Base-by-base conservation (phyloP, 495 filamentous ascomycete species). In the Darksidea phi region DNA sequence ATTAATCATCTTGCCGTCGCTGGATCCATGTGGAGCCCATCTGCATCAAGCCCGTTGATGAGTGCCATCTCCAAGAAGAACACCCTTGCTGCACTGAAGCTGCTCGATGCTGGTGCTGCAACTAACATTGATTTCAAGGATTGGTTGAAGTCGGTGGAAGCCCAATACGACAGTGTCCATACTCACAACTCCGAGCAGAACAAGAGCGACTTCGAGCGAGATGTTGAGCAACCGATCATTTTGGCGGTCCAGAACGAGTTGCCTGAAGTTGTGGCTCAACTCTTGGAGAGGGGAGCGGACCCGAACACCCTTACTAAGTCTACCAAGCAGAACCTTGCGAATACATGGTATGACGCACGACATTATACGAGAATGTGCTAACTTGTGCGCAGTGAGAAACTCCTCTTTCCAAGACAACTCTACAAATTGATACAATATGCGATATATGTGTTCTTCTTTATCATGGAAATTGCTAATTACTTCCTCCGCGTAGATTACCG, bases 201-300 rank as follows among this genome's bases (percentile, higher is more conserved):
- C 43, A 57, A 78, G 46, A 63, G 67, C 0, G 25, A 47, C 0
- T 84, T 79, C 66, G 48, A 75, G 0, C 18, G 65, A 8, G 53
- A 54, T 13, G 54, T 76, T 0, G 70, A 77, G 23, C 87, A 90
- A 67, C 87, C 87, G 0, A 71, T 90, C 32, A 66, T 88, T 2
- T 48, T 78, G 5, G 87, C 87, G 0, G 73, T 86, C 2, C 54
- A 72, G 1, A 77, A 75, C 6, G 66, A 80, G 10, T 66, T 82
- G 36, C 83, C 82, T 0, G 64, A 75, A 1, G 47, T 82, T 12
- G 84, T 81, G 5, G 57, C 84, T 3, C 76, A 81, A 20, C 73
- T 92, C 4, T 67, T 91, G 0, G 70, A 76, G 25, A 76, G 72
- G 26, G 88, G 87, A 12, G 85, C 74, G 0, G 79, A 87, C 69